Conservation (phyloP, 805 yeast genomes). For the Candida incommunis region DNA sequence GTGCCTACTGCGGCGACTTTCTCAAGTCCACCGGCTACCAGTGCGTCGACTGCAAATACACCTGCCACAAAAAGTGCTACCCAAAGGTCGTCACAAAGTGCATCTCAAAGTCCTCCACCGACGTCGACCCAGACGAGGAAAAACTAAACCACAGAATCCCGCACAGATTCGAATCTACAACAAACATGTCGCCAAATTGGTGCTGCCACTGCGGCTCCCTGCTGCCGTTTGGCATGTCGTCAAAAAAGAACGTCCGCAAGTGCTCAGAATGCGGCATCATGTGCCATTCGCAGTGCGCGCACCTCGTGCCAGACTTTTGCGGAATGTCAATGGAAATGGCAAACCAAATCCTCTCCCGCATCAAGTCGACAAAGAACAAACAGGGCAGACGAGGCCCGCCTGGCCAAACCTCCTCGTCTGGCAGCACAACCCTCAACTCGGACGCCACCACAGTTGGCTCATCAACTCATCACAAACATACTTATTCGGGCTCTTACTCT, state of each 20-base stretch:
- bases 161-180: constrained; percentile 84
- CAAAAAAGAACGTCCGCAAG: constrained; percentile 72
- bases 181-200: constrained; percentile 96
- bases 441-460: neutral
- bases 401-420: neutral
- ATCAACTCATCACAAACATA: neutral
- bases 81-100: constrained; percentile 70
- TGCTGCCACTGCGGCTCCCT: constrained; percentile 98
- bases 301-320: constrained; percentile 93
- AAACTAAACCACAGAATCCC: constrained; percentile 94
- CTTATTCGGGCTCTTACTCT: too few species aligned
- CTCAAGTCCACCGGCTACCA: constrained; percentile 68
- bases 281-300: constrained; percentile 89
- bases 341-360: constrained; percentile 71
- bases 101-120: constrained; percentile 58
- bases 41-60: constrained; percentile 65
- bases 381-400: constrained; percentile 9
- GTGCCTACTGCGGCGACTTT: constrained; percentile 95
- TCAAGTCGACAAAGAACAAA: constrained; percentile 50
- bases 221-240: constrained; percentile 64
- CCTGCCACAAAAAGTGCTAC: constrained; percentile 69
- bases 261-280: constrained; percentile 84
- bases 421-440: neutral
- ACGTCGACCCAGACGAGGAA: constrained; percentile 51
- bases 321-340: constrained; percentile 98